Evolutionary conservation across 176 grass and related monocot genomes (phyloP).

Genomic region (Chloris gayana): DNA sequence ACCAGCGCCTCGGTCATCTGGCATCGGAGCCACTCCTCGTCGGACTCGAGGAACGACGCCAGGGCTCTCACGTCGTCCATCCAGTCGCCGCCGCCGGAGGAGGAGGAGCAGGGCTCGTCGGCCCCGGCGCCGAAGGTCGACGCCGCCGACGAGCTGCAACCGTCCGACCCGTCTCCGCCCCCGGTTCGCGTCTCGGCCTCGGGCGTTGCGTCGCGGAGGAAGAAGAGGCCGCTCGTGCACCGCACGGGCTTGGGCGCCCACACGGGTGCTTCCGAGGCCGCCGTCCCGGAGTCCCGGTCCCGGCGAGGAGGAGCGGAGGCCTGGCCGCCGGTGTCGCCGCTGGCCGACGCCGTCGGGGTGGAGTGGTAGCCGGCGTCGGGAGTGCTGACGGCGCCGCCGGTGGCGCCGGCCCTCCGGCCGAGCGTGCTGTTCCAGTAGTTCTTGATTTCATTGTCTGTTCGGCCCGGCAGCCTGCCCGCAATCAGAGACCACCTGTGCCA

Average conservation of each 20-base stretch:
- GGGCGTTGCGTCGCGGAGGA: constrained; percentile 16
- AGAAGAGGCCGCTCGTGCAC: constrained; percentile 44
- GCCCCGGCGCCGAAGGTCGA: constrained; percentile 11
- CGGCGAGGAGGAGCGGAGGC: background rate
- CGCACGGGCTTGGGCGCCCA: constrained; percentile 58
- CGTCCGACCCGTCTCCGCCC: background rate
- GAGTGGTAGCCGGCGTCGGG: background rate
- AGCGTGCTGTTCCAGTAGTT: constrained; percentile 97
- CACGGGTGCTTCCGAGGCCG: background rate
- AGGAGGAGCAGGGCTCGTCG: constrained; percentile 29
- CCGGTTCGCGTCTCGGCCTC: background rate
- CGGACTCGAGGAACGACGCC: constrained; percentile 64
- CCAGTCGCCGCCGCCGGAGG: constrained; percentile 26
- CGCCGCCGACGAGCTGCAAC: constrained; percentile 41
- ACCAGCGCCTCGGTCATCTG: constrained; percentile 15
- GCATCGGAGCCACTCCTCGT: constrained; percentile 52
- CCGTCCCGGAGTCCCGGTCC: background rate
- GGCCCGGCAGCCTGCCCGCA: constrained; percentile 82
- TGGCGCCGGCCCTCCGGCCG: constrained; percentile 43
- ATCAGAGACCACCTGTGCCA: constrained; percentile 78
- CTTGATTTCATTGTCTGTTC: constrained; percentile 99
- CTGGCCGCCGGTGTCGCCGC: background rate
- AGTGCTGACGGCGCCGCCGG: background rate
- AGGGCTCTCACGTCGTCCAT: constrained; percentile 67
- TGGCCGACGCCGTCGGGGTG: constrained; percentile 2